Percentiles rank a stretch among this genome's conserved stretches.
phyloP scores from a whole-genome alignment of 768 basidiomycete species.

The Collybia mongolica region DNA sequence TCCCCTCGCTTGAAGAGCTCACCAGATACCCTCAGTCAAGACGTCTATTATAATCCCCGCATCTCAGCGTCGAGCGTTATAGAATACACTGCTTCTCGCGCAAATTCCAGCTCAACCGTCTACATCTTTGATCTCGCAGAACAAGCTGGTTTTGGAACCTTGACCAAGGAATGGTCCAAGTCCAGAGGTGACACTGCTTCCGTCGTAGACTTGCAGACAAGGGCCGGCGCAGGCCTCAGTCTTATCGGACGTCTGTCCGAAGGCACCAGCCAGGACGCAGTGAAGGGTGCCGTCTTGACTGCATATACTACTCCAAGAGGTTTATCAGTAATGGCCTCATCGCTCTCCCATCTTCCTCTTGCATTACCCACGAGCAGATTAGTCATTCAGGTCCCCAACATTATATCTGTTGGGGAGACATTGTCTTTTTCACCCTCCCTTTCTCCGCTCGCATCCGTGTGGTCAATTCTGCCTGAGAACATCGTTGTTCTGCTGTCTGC shows the following conservation, averaged over 20 bases:
- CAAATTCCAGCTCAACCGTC: constrained; percentile 58
- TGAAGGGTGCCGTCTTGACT: constrained; percentile 60
- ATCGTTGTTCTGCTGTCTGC: constrained; percentile 80
- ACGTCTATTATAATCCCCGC: constrained; percentile 40
- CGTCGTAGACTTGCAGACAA: constrained; percentile 73
- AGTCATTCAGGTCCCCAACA: constrained; percentile 80
- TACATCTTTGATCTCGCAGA: constrained; percentile 85
- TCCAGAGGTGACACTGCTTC: constrained; percentile 41
- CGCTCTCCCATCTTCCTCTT: constrained; percentile 69
- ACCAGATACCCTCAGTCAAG: constrained; percentile 20
- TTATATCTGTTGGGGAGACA: constrained; percentile 60
- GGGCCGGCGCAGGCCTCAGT: constrained; percentile 80
- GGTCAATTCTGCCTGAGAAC: constrained; percentile 60
- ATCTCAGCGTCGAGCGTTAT: constrained; percentile 61
- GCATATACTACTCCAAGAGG: constrained; percentile 85
- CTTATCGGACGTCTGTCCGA: constrained; percentile 80
- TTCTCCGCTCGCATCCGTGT: constrained; percentile 58
- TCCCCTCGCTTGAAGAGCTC: constrained; percentile 28
- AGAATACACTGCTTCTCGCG: constrained; percentile 65
- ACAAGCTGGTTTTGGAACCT: constrained; percentile 76
- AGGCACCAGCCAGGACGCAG: constrained; percentile 69
- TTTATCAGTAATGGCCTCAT: constrained; percentile 78
- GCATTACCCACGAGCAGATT: constrained; percentile 65
- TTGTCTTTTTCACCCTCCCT: constrained; percentile 80
- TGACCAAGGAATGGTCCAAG: constrained; percentile 66